Conservation (phyloP, 148 eudicot genomes). For the Pharnaceum exiguum region DNA sequence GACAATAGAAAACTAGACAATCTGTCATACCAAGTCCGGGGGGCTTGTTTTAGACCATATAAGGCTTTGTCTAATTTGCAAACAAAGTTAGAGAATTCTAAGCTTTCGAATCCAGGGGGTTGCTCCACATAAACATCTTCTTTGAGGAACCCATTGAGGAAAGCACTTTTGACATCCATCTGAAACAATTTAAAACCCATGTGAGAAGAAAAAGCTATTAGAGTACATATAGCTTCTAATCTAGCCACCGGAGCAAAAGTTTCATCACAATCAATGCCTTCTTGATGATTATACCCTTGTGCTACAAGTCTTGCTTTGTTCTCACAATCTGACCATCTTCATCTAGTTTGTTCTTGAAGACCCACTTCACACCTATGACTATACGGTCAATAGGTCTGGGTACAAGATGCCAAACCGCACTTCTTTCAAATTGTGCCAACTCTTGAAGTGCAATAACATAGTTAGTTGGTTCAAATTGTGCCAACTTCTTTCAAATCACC, state of each 20-base stretch:
- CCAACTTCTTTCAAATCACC: background rate
- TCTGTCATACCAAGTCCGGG: too few species aligned
- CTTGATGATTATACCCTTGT: background rate
- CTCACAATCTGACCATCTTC: background rate
- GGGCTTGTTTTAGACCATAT: too few species aligned
- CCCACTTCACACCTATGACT: background rate
- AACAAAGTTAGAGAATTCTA: too few species aligned
- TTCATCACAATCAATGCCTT: conserved; percentile 5
- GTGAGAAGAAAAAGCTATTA: conserved; percentile 10
- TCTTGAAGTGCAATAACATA: background rate
- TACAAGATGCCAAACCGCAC: background rate
- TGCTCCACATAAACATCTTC: too few species aligned
- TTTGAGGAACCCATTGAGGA: too few species aligned
- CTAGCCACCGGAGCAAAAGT: conserved; percentile 5
- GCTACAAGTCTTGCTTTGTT: conserved; percentile 5
- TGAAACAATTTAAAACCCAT: too few species aligned
- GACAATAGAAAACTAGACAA: too few species aligned
- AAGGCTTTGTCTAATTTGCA: too few species aligned
- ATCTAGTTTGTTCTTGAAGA: conserved; percentile 1
- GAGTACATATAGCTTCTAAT: background rate
- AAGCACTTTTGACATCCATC: too few species aligned
- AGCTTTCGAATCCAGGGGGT: too few species aligned
- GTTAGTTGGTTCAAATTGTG: background rate
- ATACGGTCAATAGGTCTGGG: background rate
- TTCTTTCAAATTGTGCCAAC: conserved; percentile 1